Evolutionary conservation across 345 rosid species (phyloP), one percentile per base, ranked within the genome.

Genomic region (Abelmoschus esculentus): DNA sequence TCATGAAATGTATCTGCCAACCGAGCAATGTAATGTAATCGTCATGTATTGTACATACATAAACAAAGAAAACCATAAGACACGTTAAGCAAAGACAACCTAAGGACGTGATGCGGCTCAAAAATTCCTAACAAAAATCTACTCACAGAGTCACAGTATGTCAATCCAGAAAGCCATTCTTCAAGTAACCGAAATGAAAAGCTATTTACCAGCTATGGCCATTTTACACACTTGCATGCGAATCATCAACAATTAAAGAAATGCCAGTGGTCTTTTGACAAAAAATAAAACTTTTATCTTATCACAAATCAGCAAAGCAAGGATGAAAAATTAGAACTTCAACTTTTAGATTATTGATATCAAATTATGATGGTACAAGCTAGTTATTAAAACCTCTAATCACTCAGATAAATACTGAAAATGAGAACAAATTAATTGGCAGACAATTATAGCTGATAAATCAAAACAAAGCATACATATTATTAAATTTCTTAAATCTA

Each of bases 1-100:
- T 89, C 92, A 32, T 89, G 98, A 80, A 90, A 93, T 22, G 98
- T 93, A 85, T 93, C 98, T 93, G 83, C 78, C 71, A 76, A 7
- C 46, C 49, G 62, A 70, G 29, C 5, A 22, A 22, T 22, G 26
- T 22, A 50, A 63, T 28, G n/a, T 12, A 38, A 17, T 34, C 36
- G 15, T 72, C 50, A 40, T 7, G 8, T 10, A 40, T 0, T 40
- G 7, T 40, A 40, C 11, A 50, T 31, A 5, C 13, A 46, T 2
- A 9, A 40, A 63, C 9, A 38, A 38, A 38, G 42, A 6, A 60
- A 44, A 50, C 44, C 58, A 60, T 15, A 38, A 18, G 17, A 69
- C 8, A 19, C 69, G 17, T 38, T 38, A 62, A 8, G 28, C 67
- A 40, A 40, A 62, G 10, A 62, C 31, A 62, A 36, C 7, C 1